Conservation (phyloP, 768 basidiomycete genomes). For the Rhizopogon salebrosus region DNA sequence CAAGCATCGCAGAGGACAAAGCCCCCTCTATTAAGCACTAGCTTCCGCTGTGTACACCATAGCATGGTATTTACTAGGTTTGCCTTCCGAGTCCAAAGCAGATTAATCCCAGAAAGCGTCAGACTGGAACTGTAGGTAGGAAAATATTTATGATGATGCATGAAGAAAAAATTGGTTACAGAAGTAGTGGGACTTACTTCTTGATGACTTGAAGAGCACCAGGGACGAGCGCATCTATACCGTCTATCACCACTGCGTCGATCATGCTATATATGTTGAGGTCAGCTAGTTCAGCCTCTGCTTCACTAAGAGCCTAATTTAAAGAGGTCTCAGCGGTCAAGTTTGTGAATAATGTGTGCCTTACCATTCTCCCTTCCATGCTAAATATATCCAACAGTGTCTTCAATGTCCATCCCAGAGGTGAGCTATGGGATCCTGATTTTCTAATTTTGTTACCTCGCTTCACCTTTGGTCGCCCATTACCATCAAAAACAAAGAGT, state of each 20-base stretch:
- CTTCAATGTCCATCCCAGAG: conserved; percentile 12
- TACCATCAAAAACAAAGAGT: conserved; percentile 45
- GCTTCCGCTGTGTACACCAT: conserved; percentile 18
- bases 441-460: conserved; percentile 28
- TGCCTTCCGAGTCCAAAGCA: conserved; percentile 19
- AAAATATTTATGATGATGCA: background rate
- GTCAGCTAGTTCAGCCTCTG: conserved; percentile 43
- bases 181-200: conserved; percentile 26
- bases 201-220: conserved; percentile 37
- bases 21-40: conserved; percentile 21
- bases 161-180: background rate
- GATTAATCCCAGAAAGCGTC: conserved; percentile 23
- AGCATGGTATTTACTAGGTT: conserved; percentile 16
- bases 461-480: conserved; percentile 35
- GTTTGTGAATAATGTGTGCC: background rate
- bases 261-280: conserved; percentile 35
- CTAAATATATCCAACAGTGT: conserved; percentile 17
- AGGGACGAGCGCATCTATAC: conserved; percentile 43
- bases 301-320: conserved; percentile 45
- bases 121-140: conserved; percentile 9
- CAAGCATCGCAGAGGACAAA: conserved; percentile 28
- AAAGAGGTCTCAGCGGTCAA: background rate
- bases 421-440: conserved; percentile 16
- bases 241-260: conserved; percentile 44
- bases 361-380: conserved; percentile 24